A percentile compares a stretch with the other conserved stretches of the same genome.
Evolutionary conservation across 352 stramenopile species (phyloP).

Genomic region (Globisporangium radiosum): DNA sequence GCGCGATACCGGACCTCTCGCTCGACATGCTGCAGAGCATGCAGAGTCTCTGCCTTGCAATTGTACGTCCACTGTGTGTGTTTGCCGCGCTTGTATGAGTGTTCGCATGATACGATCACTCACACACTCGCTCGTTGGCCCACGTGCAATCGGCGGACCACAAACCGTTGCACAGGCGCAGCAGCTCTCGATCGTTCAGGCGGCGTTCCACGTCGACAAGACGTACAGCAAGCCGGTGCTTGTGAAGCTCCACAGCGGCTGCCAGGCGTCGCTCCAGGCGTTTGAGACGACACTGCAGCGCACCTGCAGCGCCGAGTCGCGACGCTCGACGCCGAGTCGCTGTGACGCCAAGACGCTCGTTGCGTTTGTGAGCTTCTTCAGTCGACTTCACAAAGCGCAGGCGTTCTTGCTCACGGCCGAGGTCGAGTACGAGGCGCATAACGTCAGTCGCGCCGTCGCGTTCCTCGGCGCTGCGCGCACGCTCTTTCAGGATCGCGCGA

Average conservation of each 20-base stretch:
- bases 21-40: slow-evolving; percentile 13
- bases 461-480: slow-evolving; percentile 12
- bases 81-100: neutral
- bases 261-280: slow-evolving; percentile 16
- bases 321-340: neutral
- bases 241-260: slow-evolving; percentile 31
- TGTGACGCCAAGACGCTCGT: slow-evolving; percentile 10
- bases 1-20: slow-evolving; percentile 16
- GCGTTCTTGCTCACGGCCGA: slow-evolving; percentile 21
- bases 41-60: slow-evolving; percentile 11
- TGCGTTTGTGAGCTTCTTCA: slow-evolving; percentile 24
- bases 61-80: slow-evolving; percentile 7
- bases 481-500: slow-evolving; percentile 19
- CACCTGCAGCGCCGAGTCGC: slow-evolving; percentile 4
- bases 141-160: no score
- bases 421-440: slow-evolving; percentile 12
- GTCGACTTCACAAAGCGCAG: slow-evolving; percentile 21
- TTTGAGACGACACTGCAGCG: slow-evolving; percentile 14
- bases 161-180: slow-evolving; percentile 19
- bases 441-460: slow-evolving; percentile 25
- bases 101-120: neutral
- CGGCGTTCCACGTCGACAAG: slow-evolving; percentile 20
- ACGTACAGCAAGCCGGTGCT: slow-evolving; percentile 23
- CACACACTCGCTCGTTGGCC: no score
- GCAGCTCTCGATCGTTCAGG: slow-evolving; percentile 35